A percentile compares a stretch with the other conserved stretches of the same genome.
Evolutionary conservation across 345 rosid species (phyloP).

Genomic region (Camelina laxa): DNA sequence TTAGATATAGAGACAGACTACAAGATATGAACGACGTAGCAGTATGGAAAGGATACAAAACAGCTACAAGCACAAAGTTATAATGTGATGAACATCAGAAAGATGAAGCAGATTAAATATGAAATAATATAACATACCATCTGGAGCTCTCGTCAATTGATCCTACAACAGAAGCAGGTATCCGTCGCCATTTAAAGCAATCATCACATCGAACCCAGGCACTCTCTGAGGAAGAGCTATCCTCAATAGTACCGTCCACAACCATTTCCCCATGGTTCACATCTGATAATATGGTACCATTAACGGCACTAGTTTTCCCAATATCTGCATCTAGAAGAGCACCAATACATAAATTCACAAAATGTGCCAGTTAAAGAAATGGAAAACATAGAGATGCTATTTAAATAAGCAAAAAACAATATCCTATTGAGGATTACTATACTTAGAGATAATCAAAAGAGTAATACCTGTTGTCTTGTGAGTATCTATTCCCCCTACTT

Average conservation of each 20-base stretch:
- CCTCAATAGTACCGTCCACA: slow-evolving; percentile 48
- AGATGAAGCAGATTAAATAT: not conserved
- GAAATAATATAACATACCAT: slow-evolving; percentile 58
- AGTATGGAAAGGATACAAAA: slow-evolving; percentile 16
- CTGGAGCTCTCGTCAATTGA: slow-evolving; percentile 71
- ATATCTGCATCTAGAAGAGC: slow-evolving; percentile 42
- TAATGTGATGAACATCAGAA: slow-evolving; percentile 13
- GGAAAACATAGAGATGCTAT: slow-evolving; percentile 11
- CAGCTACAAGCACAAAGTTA: slow-evolving; percentile 1
- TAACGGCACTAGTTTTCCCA: slow-evolving; percentile 40
- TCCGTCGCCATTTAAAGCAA: slow-evolving; percentile 94
- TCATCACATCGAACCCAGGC: slow-evolving; percentile 99
- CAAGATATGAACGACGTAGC: slow-evolving; percentile 12
- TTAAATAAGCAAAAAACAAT: slow-evolving; percentile 5
- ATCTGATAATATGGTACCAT: slow-evolving; percentile 42
- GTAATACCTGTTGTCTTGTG: slow-evolving; percentile 55
- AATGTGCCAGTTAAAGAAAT: not conserved
- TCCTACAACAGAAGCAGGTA: slow-evolving; percentile 69
- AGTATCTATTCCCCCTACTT: slow-evolving; percentile 37
- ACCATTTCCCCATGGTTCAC: slow-evolving; percentile 49
- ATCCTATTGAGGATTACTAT: not conserved
- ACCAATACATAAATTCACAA: slow-evolving; percentile 42
- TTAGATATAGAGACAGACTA: slow-evolving; percentile 22
- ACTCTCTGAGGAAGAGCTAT: slow-evolving; percentile 50
- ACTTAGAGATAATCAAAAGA: slow-evolving; percentile 28